phyloP scores from a whole-genome alignment of 1,284 basidiomycete genomes.

The Trichosporon asahii region DNA sequence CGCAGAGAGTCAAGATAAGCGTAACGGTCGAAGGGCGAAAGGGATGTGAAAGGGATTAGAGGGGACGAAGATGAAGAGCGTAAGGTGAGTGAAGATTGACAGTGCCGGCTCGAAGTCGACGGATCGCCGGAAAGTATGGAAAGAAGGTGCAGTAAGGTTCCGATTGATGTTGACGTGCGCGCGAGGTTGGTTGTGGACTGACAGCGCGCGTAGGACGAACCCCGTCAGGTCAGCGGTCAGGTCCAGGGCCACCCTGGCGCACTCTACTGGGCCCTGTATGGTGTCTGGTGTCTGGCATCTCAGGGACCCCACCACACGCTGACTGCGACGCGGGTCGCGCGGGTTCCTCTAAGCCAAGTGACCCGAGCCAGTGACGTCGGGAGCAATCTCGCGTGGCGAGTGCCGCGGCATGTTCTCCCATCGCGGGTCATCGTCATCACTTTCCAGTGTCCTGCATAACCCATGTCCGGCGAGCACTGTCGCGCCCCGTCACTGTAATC shows the following conservation, averaged over 20 bases:
- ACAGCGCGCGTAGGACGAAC: too few species aligned
- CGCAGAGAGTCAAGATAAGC: not conserved
- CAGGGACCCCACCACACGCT: not conserved
- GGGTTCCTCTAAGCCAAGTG: not conserved
- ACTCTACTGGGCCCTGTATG: not conserved
- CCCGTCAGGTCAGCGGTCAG: not conserved
- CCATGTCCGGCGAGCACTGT: not conserved
- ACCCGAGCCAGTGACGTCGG: not conserved
- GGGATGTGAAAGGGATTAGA: not conserved
- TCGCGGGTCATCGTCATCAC: not conserved
- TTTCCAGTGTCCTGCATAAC: not conserved
- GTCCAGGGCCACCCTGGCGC: not conserved
- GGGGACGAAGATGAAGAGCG: not conserved
- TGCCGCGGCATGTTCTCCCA: not conserved
- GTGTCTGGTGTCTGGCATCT: not conserved
- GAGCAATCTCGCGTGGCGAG: not conserved
- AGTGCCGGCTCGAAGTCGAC: not conserved
- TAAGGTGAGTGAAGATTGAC: too few species aligned
- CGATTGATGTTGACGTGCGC: not conserved
- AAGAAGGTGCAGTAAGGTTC: not conserved
- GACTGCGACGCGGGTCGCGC: not conserved
- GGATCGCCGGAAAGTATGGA: not conserved
- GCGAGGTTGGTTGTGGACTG: not conserved
- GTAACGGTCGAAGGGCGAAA: too few species aligned
- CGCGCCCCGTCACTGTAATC: constrained; percentile 17